These are phyloP conservation scores for Albatrellus sp. DNA, from an alignment of 1,284 basidiomycete species.

Conservation along the genomic window DNA sequence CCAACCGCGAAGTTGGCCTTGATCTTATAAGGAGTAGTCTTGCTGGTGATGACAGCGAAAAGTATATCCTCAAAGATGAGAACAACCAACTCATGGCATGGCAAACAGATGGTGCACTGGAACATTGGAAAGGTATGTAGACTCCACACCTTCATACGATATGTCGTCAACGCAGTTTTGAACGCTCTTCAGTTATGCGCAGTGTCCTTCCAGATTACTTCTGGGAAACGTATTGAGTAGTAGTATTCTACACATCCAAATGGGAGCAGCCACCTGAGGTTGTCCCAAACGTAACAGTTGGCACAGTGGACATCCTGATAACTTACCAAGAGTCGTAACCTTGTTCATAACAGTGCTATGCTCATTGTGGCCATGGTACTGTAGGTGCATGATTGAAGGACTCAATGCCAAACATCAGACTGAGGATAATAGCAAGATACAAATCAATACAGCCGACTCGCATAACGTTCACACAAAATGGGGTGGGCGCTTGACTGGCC, in stretches of 20 bases:
- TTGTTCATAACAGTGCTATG: too few relatives aligned
- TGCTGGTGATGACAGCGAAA: conserved; percentile 22
- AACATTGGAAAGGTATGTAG: conserved; percentile 68
- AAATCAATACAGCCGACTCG: too few relatives aligned
- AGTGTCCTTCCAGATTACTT: conserved; percentile 41
- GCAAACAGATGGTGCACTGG: conserved; percentile 45
- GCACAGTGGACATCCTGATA: too few relatives aligned
- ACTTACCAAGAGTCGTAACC: too few relatives aligned
- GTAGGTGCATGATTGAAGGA: too few relatives aligned
- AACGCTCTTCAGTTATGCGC: conserved; percentile 37
- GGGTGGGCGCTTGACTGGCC: too few relatives aligned
- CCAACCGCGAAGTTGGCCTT: conserved; percentile 42
- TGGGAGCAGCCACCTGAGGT: neutral
- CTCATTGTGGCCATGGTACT: too few relatives aligned
- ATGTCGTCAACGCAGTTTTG: neutral
- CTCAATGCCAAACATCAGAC: too few relatives aligned
- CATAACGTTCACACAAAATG: too few relatives aligned
- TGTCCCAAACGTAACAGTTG: neutral
- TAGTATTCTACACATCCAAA: neutral
- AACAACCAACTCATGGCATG: conserved; percentile 48
- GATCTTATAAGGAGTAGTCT: conserved; percentile 29
- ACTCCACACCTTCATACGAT: neutral
- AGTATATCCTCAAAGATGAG: conserved; percentile 45
- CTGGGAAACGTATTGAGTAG: conserved; percentile 47
- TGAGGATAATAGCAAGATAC: too few relatives aligned